Evolutionary conservation across 2,329 filamentous ascomycete genomes (phyloP), one percentile per base, ranked within the genome.

Genomic region (Calycina herbarum): DNA sequence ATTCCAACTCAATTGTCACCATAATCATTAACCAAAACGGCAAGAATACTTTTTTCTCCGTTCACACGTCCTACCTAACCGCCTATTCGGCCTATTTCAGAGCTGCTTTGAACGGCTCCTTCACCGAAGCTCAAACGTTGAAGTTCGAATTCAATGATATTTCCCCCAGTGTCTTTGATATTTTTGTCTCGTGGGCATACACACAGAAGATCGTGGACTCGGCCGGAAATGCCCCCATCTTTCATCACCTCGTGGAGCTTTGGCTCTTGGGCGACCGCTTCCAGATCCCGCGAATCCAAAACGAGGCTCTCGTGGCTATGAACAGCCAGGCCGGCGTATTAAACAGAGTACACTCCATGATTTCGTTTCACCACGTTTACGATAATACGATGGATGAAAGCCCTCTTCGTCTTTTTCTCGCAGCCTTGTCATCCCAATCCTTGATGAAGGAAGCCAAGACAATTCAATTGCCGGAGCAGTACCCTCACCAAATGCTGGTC

Each of bases 11-110:
- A 1, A 63, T 63, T 4, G 61, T 58, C 10, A 63, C 51, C 10
- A 20, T 63, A 1, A 17, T 29, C 20, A 54, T 63, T 15, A 42
- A 1, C 24, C 2, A 58, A 42, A 24, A 20, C 51, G 54, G 57
- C 13, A 58, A 45, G 2, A 29, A 10, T n/a, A 56, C 24, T 2
- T 8, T 10, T n/a, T 56, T 62, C n/a, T 20, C 33, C 5, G 59
- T 69, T 27, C 66, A 72, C 40, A 64, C 67, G 15, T 24, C 62
- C 0, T 59, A 66, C 5, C 13, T 71, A 1, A 64, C 42, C 31
- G 15, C 57, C 20, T 62, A 59, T 17, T 71, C 66, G 5, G 20
- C 64, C 0, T 71, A 59, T 35, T 70, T 71, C 38, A 45, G 59
- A 10, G 61, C 63, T 3, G 61, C 68, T 3, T 60, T 68, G 5